phyloP scores from a whole-genome alignment of 768 basidiomycete genomes.

The Lepiota brunneoincarnata region DNA sequence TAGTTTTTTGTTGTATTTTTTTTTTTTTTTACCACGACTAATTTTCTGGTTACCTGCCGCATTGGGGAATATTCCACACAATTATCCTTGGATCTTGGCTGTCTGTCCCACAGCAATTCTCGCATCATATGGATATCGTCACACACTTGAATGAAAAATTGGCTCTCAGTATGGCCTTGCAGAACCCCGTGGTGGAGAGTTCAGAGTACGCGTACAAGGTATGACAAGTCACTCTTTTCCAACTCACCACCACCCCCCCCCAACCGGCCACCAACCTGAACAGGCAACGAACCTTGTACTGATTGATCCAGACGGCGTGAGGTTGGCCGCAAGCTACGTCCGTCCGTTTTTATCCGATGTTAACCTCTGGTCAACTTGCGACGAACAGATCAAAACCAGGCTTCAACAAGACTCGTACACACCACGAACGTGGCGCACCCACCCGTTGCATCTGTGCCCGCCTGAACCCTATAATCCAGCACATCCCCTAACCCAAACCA shows the following conservation, averaged over 20 bases:
- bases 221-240: constrained; percentile 14
- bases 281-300: constrained; percentile 62
- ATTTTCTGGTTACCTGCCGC: not conserved
- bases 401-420: constrained; percentile 65
- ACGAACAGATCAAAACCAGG: constrained; percentile 55
- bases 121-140: too few relatives aligned
- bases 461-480: constrained; percentile 55
- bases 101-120: too few relatives aligned
- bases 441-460: constrained; percentile 73
- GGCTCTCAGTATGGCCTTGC: constrained; percentile 14
- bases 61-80: constrained; percentile 8
- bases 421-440: constrained; percentile 79
- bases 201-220: constrained; percentile 61
- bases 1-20: constrained; percentile 4
- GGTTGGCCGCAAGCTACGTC: constrained; percentile 66
- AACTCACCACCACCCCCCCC: constrained; percentile 1
- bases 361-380: constrained; percentile 1
- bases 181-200: constrained; percentile 60
- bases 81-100: not conserved
- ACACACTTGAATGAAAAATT: constrained; percentile 24
- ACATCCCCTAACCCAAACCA: constrained; percentile 52
- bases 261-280: not conserved
- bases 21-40: not conserved
- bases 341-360: constrained; percentile 17
- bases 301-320: constrained; percentile 59